Evolutionary conservation across 768 basidiomycete genomes (phyloP).

Genomic region (Termitomyces titanicus): DNA sequence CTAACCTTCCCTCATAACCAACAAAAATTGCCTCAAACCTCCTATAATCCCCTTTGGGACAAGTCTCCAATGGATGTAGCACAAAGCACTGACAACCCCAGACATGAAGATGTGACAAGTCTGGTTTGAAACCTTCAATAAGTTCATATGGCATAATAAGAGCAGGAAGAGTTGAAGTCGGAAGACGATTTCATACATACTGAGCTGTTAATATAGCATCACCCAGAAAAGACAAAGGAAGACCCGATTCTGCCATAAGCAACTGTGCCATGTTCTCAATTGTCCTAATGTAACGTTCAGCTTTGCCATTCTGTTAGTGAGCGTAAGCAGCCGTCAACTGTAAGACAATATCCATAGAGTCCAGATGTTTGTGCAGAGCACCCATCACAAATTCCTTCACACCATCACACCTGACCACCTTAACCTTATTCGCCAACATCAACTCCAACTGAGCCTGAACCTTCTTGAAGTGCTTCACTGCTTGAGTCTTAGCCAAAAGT

Average conservation of each 20-base stretch:
- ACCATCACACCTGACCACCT: too few species aligned
- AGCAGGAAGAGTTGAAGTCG: slow-evolving; percentile 20
- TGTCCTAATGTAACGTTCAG: slow-evolving; percentile 24
- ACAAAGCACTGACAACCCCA: slow-evolving; percentile 26
- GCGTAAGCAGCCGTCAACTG: slow-evolving; percentile 24
- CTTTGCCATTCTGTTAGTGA: slow-evolving; percentile 30
- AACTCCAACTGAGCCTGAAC: too few species aligned
- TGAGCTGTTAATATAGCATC: slow-evolving; percentile 17
- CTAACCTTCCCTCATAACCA: slow-evolving; percentile 1
- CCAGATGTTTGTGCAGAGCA: too few species aligned
- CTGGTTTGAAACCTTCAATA: slow-evolving; percentile 18
- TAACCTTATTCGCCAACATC: too few species aligned
- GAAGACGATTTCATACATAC: slow-evolving; percentile 21
- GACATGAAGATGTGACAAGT: slow-evolving; percentile 24
- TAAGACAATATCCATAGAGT: too few species aligned
- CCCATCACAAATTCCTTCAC: too few species aligned
- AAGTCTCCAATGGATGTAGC: slow-evolving; percentile 16
- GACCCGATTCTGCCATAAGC: slow-evolving; percentile 19
- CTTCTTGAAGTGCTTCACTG: too few species aligned
- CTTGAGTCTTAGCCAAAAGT: too few species aligned
- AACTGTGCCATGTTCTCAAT: slow-evolving; percentile 21
- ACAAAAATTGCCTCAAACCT: slow-evolving; percentile 22
- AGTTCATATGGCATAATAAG: slow-evolving; percentile 18
- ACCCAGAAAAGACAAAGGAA: slow-evolving; percentile 21
- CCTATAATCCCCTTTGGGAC: slow-evolving; percentile 11